phyloP scores from a whole-genome alignment of 371 early-diverging fungal species.

The Syncephalastrum sp. region DNA sequence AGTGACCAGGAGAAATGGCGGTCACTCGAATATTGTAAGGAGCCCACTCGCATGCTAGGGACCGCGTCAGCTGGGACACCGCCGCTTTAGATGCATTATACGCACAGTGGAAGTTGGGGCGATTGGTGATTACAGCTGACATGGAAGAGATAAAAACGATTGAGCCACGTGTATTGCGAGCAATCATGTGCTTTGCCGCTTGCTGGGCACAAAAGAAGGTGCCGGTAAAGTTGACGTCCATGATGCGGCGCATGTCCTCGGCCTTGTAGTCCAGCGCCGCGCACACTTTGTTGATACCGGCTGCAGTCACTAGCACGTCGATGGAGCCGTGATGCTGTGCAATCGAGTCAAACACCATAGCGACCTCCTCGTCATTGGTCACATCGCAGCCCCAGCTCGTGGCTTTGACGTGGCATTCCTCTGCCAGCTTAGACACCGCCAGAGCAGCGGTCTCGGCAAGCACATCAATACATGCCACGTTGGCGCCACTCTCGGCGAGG shows the following conservation, averaged over 20 bases:
- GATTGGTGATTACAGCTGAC: conserved; percentile 39
- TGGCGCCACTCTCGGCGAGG: conserved; percentile 36
- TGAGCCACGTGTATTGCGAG: conserved; percentile 17
- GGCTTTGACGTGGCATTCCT: conserved; percentile 17
- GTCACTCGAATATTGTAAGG: conserved; percentile 42
- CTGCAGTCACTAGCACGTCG: conserved; percentile 30
- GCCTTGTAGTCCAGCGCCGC: conserved; percentile 26
- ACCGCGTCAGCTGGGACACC: conserved; percentile 39
- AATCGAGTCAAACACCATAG: conserved; percentile 21
- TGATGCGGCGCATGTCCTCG: conserved; percentile 21
- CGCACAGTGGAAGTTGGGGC: conserved; percentile 36
- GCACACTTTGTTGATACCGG: conserved; percentile 27
- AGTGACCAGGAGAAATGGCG: conserved; percentile 40
- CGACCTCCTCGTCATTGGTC: conserved; percentile 21
- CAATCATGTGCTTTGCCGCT: conserved; percentile 29
- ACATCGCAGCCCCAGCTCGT: conserved; percentile 37
- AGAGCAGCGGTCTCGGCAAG: conserved; percentile 13
- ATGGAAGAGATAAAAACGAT: conserved; percentile 44
- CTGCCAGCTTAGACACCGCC: conserved; percentile 18
- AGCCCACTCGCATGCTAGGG: conserved; percentile 47
- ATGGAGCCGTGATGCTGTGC: conserved; percentile 12
- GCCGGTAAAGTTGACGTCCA: conserved; percentile 35
- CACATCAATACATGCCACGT: conserved; percentile 33
- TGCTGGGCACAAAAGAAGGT: conserved; percentile 38
- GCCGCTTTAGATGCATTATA: conserved; percentile 51